Evolutionary conservation across 108 stramenopile genomes (phyloP), one percentile per base, ranked within the genome.

Genomic region (Nitzschia putrida): DNA sequence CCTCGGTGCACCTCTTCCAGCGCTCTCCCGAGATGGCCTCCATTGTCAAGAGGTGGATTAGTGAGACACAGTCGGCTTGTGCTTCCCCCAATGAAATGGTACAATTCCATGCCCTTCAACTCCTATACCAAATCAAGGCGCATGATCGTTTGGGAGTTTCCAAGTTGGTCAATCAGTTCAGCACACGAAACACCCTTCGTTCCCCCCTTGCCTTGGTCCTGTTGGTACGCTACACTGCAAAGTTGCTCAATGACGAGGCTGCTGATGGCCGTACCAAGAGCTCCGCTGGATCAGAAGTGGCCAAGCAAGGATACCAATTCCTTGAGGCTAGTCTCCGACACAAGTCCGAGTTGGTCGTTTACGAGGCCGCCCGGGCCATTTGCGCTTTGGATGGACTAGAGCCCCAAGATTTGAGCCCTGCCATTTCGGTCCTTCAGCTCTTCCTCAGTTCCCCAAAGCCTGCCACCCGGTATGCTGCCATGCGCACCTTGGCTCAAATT

Each of bases 291-390:
- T 79, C 83, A 2, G 74, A 90, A 43, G 91, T 95, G 56, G 81
- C 93, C 29, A 81, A 89, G 14, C 80, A 89, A 5, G 97, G 97
- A 43, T 99, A 96, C 73, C 86, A 82, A 25, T 97, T 98, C 67
- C 74, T 98, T 40, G 98, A 98, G 70, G 76, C 85, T 13, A 95
- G 91, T 69, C 79, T 97, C 0, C 76, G 93, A 59, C 96, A 98
- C 94, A 90, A 92, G 74, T 83, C 79, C 26, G 99, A 99, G 81
- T 94, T 98, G 83, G 98, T 99, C 1, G 96, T 98, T 13, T 97
- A 96, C 78, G 99, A 99, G 82, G 99, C 99, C 8, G 98, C 98
- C 44, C 84, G 93, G 45, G 95, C 98, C n/a, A 96, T 99, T 43
- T 99, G 98, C 80, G 72, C 87, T 67, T 88, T 99, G 0, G 95